Conservation (phyloP, 345 rosid genomes). For the Eucalyptus curtisii region DNA sequence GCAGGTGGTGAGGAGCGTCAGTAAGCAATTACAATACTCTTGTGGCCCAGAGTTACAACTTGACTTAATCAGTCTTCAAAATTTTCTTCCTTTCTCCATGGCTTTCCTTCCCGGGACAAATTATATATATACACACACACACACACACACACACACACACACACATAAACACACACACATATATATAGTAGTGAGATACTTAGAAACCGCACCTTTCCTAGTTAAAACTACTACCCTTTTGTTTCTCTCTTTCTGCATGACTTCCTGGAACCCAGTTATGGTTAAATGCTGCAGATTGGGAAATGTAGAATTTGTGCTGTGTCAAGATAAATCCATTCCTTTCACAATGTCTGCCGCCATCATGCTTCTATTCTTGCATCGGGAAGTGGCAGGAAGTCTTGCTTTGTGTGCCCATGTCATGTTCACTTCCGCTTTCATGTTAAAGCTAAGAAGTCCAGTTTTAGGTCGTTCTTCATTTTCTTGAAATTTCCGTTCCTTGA, state of each 20-base stretch:
- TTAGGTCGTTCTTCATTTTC: not conserved
- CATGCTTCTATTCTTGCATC: constrained; percentile 77
- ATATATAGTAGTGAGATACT: not conserved
- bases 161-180: too few species aligned
- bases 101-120: not conserved
- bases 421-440: constrained; percentile 5
- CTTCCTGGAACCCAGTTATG: not conserved
- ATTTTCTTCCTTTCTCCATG: not conserved
- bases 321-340: constrained; percentile 55
- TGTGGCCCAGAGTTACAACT: not conserved
- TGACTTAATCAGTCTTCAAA: not conserved
- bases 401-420: constrained; percentile 90
- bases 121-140: not conserved
- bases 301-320: constrained; percentile 60
- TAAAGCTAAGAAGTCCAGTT: not conserved
- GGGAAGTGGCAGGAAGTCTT: constrained; percentile 62
- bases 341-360: constrained; percentile 66
- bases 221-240: not conserved
- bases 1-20: constrained; percentile 34
- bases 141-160: too few species aligned
- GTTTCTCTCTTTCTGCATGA: not conserved
- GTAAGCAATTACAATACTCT: not conserved
- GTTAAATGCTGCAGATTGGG: constrained; percentile 41
- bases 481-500: not conserved
- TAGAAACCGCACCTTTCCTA: not conserved